These are phyloP conservation scores for Fonsecaea nubica DNA, from an alignment of 2,329 filamentous ascomycete species.

Conservation along the genomic window DNA sequence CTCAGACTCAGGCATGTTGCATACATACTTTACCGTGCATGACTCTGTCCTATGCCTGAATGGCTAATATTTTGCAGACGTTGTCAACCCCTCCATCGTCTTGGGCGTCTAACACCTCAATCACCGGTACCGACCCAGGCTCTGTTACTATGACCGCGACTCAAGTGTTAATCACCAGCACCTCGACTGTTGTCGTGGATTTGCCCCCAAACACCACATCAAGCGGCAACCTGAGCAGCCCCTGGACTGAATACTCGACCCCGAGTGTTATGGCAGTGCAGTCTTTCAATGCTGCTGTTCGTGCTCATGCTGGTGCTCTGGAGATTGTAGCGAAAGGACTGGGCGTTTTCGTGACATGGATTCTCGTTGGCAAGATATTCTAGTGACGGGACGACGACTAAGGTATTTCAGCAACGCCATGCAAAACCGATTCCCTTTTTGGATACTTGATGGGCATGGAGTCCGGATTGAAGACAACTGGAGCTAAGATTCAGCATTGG, in stretches of 20 bases:
- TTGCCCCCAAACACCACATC: neutral
- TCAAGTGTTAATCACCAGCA: slow-evolving; percentile 4
- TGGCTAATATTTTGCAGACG: neutral
- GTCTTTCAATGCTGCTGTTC: neutral
- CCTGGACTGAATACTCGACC: neutral
- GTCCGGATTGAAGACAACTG: neutral
- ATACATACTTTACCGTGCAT: neutral
- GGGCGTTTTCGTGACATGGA: neutral
- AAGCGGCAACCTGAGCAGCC: neutral
- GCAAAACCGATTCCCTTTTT: neutral
- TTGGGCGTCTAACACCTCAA: neutral
- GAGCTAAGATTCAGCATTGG: neutral
- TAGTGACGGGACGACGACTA: neutral
- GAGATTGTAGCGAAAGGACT: neutral
- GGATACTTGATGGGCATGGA: neutral
- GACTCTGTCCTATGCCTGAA: neutral
- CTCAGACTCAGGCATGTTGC: slow-evolving; percentile 1
- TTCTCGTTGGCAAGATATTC: slow-evolving; percentile 1
- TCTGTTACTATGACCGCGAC: neutral
- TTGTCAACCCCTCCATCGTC: neutral
- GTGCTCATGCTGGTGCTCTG: neutral
- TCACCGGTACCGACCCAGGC: neutral
- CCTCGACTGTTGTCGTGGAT: slow-evolving; percentile 12
- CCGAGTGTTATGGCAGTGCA: neutral
- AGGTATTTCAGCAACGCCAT: neutral